Percentiles rank a stretch among this genome's conserved stretches.
Conservation (phyloP, 306 rosid species). For the Echinosophora koreensis region DNA sequence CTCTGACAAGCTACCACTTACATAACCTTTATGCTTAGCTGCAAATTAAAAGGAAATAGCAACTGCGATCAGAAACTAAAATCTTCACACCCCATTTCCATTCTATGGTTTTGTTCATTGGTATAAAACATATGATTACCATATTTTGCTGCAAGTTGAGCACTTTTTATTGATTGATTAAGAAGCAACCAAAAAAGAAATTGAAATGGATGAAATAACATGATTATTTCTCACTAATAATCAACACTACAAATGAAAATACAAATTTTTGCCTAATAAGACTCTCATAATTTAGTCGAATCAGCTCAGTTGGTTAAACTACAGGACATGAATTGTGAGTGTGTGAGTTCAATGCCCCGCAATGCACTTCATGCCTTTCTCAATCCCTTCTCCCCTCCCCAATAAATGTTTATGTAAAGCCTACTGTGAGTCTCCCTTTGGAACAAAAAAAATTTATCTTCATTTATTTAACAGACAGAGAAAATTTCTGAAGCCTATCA, state of each 20-base stretch:
- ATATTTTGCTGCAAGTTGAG: neutral
- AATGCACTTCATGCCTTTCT: too few relatives aligned
- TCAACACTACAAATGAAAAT: neutral
- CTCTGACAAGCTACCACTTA: conserved; percentile 68
- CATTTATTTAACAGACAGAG: too few relatives aligned
- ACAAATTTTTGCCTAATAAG: too few relatives aligned
- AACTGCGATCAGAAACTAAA: conserved; percentile 42
- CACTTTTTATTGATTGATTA: neutral
- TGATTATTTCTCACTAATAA: neutral
- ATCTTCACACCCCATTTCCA: neutral
- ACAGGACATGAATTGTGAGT: too few relatives aligned
- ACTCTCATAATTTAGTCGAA: too few relatives aligned
- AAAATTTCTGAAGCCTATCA: conserved; percentile 11
- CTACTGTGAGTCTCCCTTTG: too few relatives aligned
- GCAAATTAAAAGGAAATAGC: conserved; percentile 49
- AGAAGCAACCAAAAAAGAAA: conserved; percentile 1
- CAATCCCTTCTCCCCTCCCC: too few relatives aligned
- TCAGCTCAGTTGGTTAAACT: too few relatives aligned
- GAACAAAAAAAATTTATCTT: too few relatives aligned
- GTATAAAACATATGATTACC: neutral
- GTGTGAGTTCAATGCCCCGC: too few relatives aligned
- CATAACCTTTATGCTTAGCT: conserved; percentile 75
- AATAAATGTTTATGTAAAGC: too few relatives aligned
- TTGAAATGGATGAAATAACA: neutral
- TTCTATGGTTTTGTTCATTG: neutral